A percentile compares a stretch with the other conserved stretches of the same genome.
These are phyloP conservation scores for Domatiomyces catenatus DNA, from an alignment of 2,329 filamentous ascomycete genomes.

Conservation along the genomic window DNA sequence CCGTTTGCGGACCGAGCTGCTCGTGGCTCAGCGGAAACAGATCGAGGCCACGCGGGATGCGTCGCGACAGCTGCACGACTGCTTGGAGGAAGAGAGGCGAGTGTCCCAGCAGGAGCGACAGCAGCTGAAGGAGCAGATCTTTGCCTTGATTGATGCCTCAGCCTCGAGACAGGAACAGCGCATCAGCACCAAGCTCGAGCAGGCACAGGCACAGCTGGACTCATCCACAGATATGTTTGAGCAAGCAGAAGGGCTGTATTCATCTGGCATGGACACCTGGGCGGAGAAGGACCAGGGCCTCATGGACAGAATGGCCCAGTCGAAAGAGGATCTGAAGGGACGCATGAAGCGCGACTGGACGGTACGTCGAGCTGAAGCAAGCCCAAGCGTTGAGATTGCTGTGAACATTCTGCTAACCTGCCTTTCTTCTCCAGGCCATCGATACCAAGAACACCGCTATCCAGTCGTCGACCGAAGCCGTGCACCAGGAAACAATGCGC, in stretches of 20 bases:
- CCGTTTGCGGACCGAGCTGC: conserved; percentile 54
- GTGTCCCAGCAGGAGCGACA: conserved; percentile 59
- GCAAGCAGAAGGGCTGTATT: conserved; percentile 49
- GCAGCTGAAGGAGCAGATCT: conserved; percentile 60
- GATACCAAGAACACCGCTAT: conserved; percentile 72
- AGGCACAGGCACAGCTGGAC: conserved; percentile 49
- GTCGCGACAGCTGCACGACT: conserved; percentile 50
- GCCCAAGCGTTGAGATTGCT: too few species aligned
- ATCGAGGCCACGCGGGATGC: conserved; percentile 53
- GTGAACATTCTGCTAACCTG: conserved; percentile 5
- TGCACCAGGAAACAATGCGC: conserved; percentile 77
- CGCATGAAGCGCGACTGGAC: conserved; percentile 79
- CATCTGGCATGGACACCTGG: conserved; percentile 60
- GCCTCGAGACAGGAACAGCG: conserved; percentile 59
- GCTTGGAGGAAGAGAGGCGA: conserved; percentile 60
- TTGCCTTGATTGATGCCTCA: conserved; percentile 58
- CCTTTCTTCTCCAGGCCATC: conserved; percentile 37
- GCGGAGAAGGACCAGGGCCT: conserved; percentile 51
- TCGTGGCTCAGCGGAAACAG: conserved; percentile 52
- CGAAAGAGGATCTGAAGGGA: conserved; percentile 61
- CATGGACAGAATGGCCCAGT: conserved; percentile 54
- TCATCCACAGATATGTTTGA: conserved; percentile 51
- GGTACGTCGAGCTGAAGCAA: conserved; percentile 32
- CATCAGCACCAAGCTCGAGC: conserved; percentile 46
- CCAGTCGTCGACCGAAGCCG: conserved; percentile 65